phyloP scores from a whole-genome alignment of 2,329 filamentous ascomycete genomes.

The Neofusicoccum parvum region DNA sequence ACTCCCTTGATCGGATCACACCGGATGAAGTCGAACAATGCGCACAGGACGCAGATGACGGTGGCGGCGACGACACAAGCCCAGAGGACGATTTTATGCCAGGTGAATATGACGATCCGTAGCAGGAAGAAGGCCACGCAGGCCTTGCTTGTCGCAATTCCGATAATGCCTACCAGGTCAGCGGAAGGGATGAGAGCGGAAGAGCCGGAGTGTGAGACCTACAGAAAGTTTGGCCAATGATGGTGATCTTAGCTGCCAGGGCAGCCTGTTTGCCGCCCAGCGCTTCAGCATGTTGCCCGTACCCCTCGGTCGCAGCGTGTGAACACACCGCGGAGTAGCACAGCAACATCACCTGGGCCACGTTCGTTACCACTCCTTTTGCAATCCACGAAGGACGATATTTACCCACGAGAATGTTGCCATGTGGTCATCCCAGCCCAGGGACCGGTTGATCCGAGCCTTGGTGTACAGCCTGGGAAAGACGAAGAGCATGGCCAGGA shows the following conservation, averaged over 20 bases:
- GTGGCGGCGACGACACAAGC: constrained; percentile 33
- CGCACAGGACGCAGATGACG: constrained; percentile 32
- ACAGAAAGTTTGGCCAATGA: constrained; percentile 34
- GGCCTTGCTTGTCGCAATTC: constrained; percentile 34
- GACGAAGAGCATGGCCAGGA: constrained; percentile 31
- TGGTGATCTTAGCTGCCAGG: constrained; percentile 36
- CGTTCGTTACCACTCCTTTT: not conserved
- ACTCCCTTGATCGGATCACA: constrained; percentile 32
- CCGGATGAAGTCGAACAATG: constrained; percentile 32
- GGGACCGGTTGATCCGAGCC: constrained; percentile 30
- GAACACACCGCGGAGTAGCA: constrained; percentile 31
- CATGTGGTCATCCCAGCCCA: constrained; percentile 35
- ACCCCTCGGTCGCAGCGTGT: constrained; percentile 31
- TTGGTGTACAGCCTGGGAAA: constrained; percentile 33
- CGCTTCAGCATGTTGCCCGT: constrained; percentile 31
- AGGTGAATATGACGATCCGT: constrained; percentile 32
- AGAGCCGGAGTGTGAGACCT: not conserved
- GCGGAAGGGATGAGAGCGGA: not conserved
- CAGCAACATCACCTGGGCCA: constrained; percentile 29
- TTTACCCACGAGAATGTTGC: constrained; percentile 25
- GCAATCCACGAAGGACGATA: not conserved
- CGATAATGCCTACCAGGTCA: constrained; percentile 26
- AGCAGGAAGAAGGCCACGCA: constrained; percentile 36
- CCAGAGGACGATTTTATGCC: constrained; percentile 36
- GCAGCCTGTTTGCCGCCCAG: constrained; percentile 29